A percentile compares a stretch with the other conserved stretches of the same genome.
These are phyloP conservation scores for Scorias spongiosa DNA, from an alignment of 2,329 filamentous ascomycete species.

Conservation along the genomic window DNA sequence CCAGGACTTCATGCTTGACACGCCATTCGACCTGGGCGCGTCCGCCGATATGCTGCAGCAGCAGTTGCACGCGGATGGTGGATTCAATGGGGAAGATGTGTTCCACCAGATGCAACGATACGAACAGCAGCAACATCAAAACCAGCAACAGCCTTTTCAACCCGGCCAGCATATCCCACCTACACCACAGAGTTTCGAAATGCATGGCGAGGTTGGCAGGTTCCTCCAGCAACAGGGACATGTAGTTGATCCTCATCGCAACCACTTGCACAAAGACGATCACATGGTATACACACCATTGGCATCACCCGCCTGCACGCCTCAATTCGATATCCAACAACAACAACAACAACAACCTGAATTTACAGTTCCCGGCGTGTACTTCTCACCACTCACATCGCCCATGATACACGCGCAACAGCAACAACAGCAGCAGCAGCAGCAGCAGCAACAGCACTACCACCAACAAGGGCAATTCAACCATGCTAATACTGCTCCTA, in stretches of 20 bases:
- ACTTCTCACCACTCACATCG: slow-evolving; percentile 72
- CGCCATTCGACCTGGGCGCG: neutral
- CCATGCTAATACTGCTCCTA: slow-evolving; percentile 39
- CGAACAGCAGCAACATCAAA: slow-evolving; percentile 12
- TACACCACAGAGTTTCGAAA: slow-evolving; percentile 67
- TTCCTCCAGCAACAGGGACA: slow-evolving; percentile 41
- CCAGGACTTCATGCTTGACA: neutral
- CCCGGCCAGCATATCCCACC: slow-evolving; percentile 44
- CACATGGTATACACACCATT: slow-evolving; percentile 57
- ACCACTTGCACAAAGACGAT: slow-evolving; percentile 53
- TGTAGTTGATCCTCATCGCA: slow-evolving; percentile 48
- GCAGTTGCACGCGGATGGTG: slow-evolving; percentile 4
- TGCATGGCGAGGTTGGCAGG: slow-evolving; percentile 43
- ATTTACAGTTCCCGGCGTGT: slow-evolving; percentile 52
- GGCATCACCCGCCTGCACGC: slow-evolving; percentile 71
- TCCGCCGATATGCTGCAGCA: slow-evolving; percentile 1
- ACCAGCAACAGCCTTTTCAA: slow-evolving; percentile 18
- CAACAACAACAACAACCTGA: slow-evolving; percentile 21
- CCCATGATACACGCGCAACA: slow-evolving; percentile 59
- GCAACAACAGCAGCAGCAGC: slow-evolving; percentile 23
- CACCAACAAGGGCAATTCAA: slow-evolving; percentile 17
- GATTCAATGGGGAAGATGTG: slow-evolving; percentile 4
- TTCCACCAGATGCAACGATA: slow-evolving; percentile 12
- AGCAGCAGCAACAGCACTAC: slow-evolving; percentile 34
- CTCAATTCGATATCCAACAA: slow-evolving; percentile 42